Percentiles rank a stretch among this genome's conserved stretches.
These are phyloP conservation scores for Pythium volutum DNA, from an alignment of 352 stramenopile genomes.

Conservation along the genomic window DNA sequence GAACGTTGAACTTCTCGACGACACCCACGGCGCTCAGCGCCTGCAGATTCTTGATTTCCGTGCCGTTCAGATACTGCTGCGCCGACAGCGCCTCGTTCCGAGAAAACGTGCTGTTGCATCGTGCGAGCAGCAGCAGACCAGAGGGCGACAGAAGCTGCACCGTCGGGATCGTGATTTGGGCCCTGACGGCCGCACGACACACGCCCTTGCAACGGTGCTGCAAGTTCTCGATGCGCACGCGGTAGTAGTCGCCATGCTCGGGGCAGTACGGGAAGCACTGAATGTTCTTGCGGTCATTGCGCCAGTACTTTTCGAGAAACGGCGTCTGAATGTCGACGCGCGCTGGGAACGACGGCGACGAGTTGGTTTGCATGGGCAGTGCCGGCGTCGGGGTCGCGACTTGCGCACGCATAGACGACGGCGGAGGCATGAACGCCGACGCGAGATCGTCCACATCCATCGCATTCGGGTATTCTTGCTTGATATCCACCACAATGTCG, in stretches of 20 bases:
- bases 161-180: slow-evolving; percentile 54
- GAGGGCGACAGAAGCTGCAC: slow-evolving; percentile 33
- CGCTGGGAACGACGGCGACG: slow-evolving; percentile 36
- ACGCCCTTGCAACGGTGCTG: slow-evolving; percentile 83
- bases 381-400: slow-evolving; percentile 21
- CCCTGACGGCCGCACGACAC: slow-evolving; percentile 77
- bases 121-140: slow-evolving; percentile 58
- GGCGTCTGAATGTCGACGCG: slow-evolving; percentile 74
- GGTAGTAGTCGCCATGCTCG: slow-evolving; percentile 89
- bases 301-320: slow-evolving; percentile 90
- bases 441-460: slow-evolving; percentile 53
- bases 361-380: slow-evolving; percentile 26
- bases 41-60: slow-evolving; percentile 73
- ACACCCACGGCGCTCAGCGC: slow-evolving; percentile 60
- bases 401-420: slow-evolving; percentile 13
- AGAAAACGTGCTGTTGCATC: slow-evolving; percentile 85
- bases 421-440: slow-evolving; percentile 44
- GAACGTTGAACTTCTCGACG: slow-evolving; percentile 53
- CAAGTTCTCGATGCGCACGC: slow-evolving; percentile 82
- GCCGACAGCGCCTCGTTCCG: slow-evolving; percentile 50
- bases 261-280: slow-evolving; percentile 90
- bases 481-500: slow-evolving; percentile 34
- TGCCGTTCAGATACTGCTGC: slow-evolving; percentile 42
- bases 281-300: slow-evolving; percentile 91
- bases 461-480: slow-evolving; percentile 36